Evolutionary conservation across 441 rosid species (phyloP).

Genomic region (Oxalis stricta): DNA sequence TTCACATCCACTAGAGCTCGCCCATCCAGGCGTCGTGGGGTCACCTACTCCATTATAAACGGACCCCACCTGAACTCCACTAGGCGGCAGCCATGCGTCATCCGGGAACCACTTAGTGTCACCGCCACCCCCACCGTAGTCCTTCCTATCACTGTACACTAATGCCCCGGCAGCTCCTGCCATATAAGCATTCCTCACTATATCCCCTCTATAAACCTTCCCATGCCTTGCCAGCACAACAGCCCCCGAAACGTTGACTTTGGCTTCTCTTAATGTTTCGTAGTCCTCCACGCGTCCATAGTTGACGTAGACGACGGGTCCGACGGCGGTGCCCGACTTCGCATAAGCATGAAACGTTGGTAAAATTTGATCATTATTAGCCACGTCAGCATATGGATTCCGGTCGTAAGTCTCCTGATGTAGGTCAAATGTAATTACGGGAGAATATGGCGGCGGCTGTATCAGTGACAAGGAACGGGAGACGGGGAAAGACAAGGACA

Average conservation of each 20-base stretch:
- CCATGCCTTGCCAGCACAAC: constrained; percentile 60
- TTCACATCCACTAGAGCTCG: constrained; percentile 61
- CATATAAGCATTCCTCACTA: constrained; percentile 42
- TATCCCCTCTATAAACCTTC: constrained; percentile 62
- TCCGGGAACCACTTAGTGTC: constrained; percentile 49
- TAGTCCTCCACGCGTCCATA: constrained; percentile 61
- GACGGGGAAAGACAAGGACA: constrained; percentile 50
- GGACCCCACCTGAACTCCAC: constrained; percentile 73
- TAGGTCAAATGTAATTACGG: constrained; percentile 27
- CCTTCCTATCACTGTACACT: constrained; percentile 56
- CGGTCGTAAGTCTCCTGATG: constrained; percentile 39
- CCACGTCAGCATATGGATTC: constrained; percentile 43
- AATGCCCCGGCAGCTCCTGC: constrained; percentile 60
- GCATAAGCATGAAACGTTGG: constrained; percentile 73
- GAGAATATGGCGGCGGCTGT: constrained; percentile 10
- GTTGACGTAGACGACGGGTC: constrained; percentile 54
- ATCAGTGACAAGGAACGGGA: constrained; percentile 42
- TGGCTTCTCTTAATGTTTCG: constrained; percentile 27
- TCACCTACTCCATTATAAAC: constrained; percentile 55
- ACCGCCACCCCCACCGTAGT: constrained; percentile 42
- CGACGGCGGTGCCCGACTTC: constrained; percentile 47
- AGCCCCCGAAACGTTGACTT: constrained; percentile 33
- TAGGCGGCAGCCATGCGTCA: constrained; percentile 68
- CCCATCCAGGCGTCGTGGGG: constrained; percentile 86
- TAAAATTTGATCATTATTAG: constrained; percentile 28